These are phyloP conservation scores for Aspergillus sp. DNA, from an alignment of 2,329 filamentous ascomycete genomes.

Conservation along the genomic window DNA sequence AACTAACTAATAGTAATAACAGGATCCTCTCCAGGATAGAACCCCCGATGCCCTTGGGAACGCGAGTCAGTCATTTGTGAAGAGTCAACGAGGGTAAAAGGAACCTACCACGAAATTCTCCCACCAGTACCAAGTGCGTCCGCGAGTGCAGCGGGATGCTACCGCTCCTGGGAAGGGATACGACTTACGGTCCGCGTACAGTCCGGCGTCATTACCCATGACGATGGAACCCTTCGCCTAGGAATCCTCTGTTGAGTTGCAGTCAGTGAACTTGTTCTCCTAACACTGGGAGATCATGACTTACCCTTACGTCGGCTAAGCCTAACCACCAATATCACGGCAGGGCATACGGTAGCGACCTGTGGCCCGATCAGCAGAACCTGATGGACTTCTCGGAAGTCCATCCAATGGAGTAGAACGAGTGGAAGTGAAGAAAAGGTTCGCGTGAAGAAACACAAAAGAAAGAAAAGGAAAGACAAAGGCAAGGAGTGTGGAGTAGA, in stretches of 20 bases:
- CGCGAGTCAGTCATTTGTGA: too few species aligned
- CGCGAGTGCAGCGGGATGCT: conserved; percentile 4
- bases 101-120: too few species aligned
- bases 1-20: too few species aligned
- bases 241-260: conserved; percentile 5
- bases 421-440: conserved; percentile 8
- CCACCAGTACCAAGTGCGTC: too few species aligned
- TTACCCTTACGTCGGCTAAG: conserved; percentile 10
- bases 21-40: too few species aligned
- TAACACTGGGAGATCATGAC: background rate
- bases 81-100: too few species aligned
- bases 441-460: background rate
- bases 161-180: conserved; percentile 13
- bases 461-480: conserved; percentile 1
- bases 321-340: conserved; percentile 16
- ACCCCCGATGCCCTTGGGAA: too few species aligned
- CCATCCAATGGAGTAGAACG: conserved; percentile 11
- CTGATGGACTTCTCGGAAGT: conserved; percentile 11
- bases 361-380: conserved; percentile 17
- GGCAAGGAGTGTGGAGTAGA: background rate
- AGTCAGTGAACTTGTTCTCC: background rate
- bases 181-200: conserved; percentile 14
- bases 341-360: conserved; percentile 17
- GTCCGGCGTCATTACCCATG: conserved; percentile 15
- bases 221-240: conserved; percentile 10